These are phyloP conservation scores for Leishmania gerbilli DNA, from an alignment of 208 protist species.

Conservation along the genomic window DNA sequence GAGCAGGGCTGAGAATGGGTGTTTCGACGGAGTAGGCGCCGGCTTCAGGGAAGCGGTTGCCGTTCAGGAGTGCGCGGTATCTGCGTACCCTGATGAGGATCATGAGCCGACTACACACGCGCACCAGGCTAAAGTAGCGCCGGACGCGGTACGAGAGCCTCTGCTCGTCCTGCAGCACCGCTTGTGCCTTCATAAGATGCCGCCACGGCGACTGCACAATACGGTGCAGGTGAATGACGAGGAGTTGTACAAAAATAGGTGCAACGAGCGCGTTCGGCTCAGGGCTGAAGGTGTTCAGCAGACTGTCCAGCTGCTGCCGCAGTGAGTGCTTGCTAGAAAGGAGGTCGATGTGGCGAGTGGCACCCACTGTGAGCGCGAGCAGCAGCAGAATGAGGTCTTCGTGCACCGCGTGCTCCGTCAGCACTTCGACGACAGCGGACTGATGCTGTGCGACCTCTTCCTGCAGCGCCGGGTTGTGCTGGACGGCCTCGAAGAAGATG, in stretches of 20 bases:
- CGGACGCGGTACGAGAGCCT: constrained; percentile 52
- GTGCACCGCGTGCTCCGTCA: constrained; percentile 60
- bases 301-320: constrained; percentile 61
- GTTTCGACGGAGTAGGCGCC: not conserved
- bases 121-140: constrained; percentile 44
- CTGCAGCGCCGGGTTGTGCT: constrained; percentile 46
- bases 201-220: constrained; percentile 35
- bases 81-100: constrained; percentile 54
- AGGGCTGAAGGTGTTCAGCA: constrained; percentile 45
- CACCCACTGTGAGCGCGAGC: constrained; percentile 60
- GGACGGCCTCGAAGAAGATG: constrained; percentile 73
- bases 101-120: constrained; percentile 74
- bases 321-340: constrained; percentile 63
- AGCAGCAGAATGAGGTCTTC: constrained; percentile 76
- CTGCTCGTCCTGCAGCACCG: constrained; percentile 44
- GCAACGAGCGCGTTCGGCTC: constrained; percentile 53
- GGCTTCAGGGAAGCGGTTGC: not conserved
- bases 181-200: constrained; percentile 12
- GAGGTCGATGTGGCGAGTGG: constrained; percentile 47
- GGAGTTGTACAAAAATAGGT: constrained; percentile 71
- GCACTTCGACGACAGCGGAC: constrained; percentile 55
- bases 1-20: not conserved
- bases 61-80: constrained; percentile 28
- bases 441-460: constrained; percentile 60
- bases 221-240: constrained; percentile 52